phyloP scores from a whole-genome alignment of 2,329 filamentous ascomycete species.

The Aspergillus pseudoglaucus region DNA sequence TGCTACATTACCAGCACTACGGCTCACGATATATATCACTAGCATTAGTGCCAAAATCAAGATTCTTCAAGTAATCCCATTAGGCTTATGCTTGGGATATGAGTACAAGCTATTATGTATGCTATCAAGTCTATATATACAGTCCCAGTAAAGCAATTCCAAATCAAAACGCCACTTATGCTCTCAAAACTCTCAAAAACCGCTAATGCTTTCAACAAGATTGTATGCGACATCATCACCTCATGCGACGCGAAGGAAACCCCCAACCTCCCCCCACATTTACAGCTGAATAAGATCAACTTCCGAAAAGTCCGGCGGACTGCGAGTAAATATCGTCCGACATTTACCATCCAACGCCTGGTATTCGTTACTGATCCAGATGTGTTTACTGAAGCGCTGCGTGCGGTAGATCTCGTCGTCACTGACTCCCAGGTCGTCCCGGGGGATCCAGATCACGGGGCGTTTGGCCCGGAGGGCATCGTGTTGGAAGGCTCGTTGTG shows the following conservation, averaged over 20 bases:
- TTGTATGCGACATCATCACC: too few species aligned
- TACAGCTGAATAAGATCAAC: constrained; percentile 77
- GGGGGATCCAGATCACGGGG: constrained; percentile 89
- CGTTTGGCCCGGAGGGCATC: constrained; percentile 75
- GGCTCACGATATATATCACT: too few species aligned
- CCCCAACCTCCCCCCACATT: constrained; percentile 1
- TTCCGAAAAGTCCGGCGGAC: constrained; percentile 85
- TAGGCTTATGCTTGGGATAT: too few species aligned
- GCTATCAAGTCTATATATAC: too few species aligned
- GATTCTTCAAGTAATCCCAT: too few species aligned
- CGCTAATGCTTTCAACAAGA: too few species aligned
- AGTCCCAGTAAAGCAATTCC: too few species aligned
- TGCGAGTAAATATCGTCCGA: constrained; percentile 74
- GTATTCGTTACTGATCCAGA: constrained; percentile 93
- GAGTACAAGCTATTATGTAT: too few species aligned
- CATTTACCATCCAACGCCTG: constrained; percentile 79
- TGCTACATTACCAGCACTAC: too few species aligned
- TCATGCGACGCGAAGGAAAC: neutral
- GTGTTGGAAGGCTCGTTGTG: constrained; percentile 85
- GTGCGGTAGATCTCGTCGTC: constrained; percentile 85
- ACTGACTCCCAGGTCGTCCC: constrained; percentile 81
- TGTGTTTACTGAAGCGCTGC: constrained; percentile 63
- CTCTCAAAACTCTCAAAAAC: too few species aligned
- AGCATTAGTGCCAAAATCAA: too few species aligned
- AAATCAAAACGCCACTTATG: too few species aligned